Conservation (phyloP, 2,329 filamentous ascomycete species). For the Chlorencoelia australis region DNA sequence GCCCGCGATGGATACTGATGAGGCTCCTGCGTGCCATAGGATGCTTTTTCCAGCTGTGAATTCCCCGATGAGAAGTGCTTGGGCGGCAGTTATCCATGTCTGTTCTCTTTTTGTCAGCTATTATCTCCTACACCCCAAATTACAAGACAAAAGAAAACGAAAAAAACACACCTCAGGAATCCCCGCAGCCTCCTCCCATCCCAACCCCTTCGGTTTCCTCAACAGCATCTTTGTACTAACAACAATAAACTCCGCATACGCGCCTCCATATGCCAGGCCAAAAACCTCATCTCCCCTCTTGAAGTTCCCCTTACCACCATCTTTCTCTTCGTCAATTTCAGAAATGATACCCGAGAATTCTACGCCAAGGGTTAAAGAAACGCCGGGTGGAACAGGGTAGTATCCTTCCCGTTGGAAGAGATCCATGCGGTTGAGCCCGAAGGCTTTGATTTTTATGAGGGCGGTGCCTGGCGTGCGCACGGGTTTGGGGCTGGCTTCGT, state of each 20-base stretch:
- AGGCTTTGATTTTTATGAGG: conserved; percentile 72
- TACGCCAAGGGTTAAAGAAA: conserved; percentile 60
- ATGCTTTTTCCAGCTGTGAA: conserved; percentile 62
- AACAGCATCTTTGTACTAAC: conserved; percentile 72
- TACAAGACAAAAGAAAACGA: not conserved
- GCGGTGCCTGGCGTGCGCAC: conserved; percentile 50
- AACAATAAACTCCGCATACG: conserved; percentile 78
- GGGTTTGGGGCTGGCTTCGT: conserved; percentile 42
- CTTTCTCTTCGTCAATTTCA: conserved; percentile 37
- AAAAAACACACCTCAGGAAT: conserved; percentile 57
- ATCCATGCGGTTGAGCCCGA: conserved; percentile 83
- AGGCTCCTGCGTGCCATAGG: conserved; percentile 89
- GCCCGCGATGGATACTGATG: conserved; percentile 77
- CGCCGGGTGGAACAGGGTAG: conserved; percentile 64
- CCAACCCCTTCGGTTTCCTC: conserved; percentile 63
- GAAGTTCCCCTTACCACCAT: conserved; percentile 48
- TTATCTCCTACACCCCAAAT: not conserved
- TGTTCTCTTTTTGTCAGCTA: conserved; percentile 4
- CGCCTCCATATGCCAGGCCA: conserved; percentile 80
- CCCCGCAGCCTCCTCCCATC: conserved; percentile 67
- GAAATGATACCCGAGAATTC: conserved; percentile 65
- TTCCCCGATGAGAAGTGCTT: conserved; percentile 73
- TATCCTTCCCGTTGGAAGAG: conserved; percentile 62
- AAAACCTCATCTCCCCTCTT: conserved; percentile 73
- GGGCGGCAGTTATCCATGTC: conserved; percentile 84